These are phyloP conservation scores for Pneumocystis oryctolagi DNA, from an alignment of 1,139 yeast genomes.

Conservation along the genomic window DNA sequence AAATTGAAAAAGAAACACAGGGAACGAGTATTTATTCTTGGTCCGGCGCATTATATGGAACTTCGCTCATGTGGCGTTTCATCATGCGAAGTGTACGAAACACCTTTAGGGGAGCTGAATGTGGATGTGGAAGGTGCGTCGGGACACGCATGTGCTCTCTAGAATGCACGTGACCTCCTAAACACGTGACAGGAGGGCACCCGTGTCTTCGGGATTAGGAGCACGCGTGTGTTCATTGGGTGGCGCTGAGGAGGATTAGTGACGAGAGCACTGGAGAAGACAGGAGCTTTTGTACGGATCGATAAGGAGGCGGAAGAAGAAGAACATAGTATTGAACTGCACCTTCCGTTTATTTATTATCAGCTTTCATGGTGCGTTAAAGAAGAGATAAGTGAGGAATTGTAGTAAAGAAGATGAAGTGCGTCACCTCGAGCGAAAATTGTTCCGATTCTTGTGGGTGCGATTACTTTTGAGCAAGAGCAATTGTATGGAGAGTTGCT, in stretches of 20 bases:
- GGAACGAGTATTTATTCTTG: slow-evolving; percentile 60
- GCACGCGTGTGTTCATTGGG: too few species aligned
- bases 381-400: slow-evolving; percentile 24
- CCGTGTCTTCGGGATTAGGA: too few species aligned
- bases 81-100: slow-evolving; percentile 42
- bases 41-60: slow-evolving; percentile 77
- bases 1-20: slow-evolving; percentile 15
- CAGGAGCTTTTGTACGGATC: slow-evolving; percentile 42
- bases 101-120: slow-evolving; percentile 65
- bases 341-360: slow-evolving; percentile 57
- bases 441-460: slow-evolving; percentile 71
- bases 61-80: slow-evolving; percentile 35
- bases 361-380: slow-evolving; percentile 22
- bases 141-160: not conserved
- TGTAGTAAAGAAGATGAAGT: slow-evolving; percentile 14
- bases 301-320: slow-evolving; percentile 48
- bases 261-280: slow-evolving; percentile 20
- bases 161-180: not conserved
- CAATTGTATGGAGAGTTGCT: slow-evolving; percentile 35
- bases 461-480: slow-evolving; percentile 36
- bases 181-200: too few species aligned
- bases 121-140: slow-evolving; percentile 40
- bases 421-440: slow-evolving; percentile 24
- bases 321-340: slow-evolving; percentile 95
- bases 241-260: not conserved